These are phyloP conservation scores for Botrytis deweyae DNA, from an alignment of 2,329 filamentous ascomycete species.

Conservation along the genomic window DNA sequence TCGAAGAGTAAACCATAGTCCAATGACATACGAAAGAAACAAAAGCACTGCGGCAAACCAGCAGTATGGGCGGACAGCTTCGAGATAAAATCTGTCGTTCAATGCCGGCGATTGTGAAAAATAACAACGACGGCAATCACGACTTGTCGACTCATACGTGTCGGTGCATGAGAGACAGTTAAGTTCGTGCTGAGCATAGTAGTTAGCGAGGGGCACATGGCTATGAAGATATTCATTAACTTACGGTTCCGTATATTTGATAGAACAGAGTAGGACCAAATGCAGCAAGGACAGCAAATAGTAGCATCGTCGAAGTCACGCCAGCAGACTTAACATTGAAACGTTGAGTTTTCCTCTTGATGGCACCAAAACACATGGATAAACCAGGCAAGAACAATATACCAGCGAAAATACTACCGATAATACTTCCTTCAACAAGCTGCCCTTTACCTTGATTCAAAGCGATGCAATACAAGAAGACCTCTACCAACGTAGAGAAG, in stretches of 20 bases:
- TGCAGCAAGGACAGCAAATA: constrained; percentile 92
- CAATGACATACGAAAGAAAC: constrained; percentile 91
- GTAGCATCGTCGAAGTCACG: constrained; percentile 95
- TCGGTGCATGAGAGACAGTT: constrained; percentile 71
- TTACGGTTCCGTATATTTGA: constrained; percentile 90
- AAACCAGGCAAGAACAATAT: constrained; percentile 91
- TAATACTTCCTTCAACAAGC: constrained; percentile 93
- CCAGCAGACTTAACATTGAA: constrained; percentile 97
- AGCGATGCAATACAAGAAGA: constrained; percentile 95
- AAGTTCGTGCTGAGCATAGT: constrained; percentile 70
- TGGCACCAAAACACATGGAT: constrained; percentile 97
- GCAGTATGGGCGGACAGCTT: constrained; percentile 90
- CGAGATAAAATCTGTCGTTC: constrained; percentile 82
- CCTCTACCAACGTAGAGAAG: constrained; percentile 96
- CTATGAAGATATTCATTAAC: constrained; percentile 35
- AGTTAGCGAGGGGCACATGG: constrained; percentile 40
- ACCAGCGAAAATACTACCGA: constrained; percentile 96
- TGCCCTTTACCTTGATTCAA: constrained; percentile 88
- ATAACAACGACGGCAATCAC: constrained; percentile 89
- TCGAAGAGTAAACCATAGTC: constrained; percentile 89
- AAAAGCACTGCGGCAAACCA: constrained; percentile 82
- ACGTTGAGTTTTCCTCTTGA: constrained; percentile 96
- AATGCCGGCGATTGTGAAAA: constrained; percentile 85
- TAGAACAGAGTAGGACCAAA: constrained; percentile 97
- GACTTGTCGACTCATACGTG: constrained; percentile 43